phyloP scores from a whole-genome alignment of 2,329 filamentous ascomycete genomes.

The Nannizziopsis barbatae region DNA sequence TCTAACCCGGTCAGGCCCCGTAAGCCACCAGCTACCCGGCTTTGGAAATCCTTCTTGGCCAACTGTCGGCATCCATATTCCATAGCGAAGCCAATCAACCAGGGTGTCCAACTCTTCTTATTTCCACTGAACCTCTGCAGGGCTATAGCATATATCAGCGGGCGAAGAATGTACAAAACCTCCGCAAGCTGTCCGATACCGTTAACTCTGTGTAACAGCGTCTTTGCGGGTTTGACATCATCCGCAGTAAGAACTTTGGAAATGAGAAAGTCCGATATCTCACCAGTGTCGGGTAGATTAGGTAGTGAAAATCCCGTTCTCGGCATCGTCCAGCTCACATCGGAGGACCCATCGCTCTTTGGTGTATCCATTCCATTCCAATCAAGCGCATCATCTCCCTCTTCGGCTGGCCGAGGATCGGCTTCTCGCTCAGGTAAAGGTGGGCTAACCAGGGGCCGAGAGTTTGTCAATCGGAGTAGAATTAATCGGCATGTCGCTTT shows the following conservation, averaged over 20 bases:
- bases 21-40: slow-evolving; percentile 56
- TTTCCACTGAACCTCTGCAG: slow-evolving; percentile 62
- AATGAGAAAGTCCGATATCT: slow-evolving; percentile 78
- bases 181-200: slow-evolving; percentile 76
- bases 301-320: slow-evolving; percentile 79
- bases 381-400: slow-evolving; percentile 41
- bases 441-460: slow-evolving; percentile 69
- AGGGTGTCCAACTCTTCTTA: slow-evolving; percentile 79
- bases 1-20: slow-evolving; percentile 73
- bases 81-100: slow-evolving; percentile 72
- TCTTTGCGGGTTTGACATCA: slow-evolving; percentile 85
- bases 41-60: slow-evolving; percentile 53
- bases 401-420: slow-evolving; percentile 50
- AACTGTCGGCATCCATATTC: slow-evolving; percentile 87
- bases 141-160: slow-evolving; percentile 73
- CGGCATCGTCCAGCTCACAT: slow-evolving; percentile 76
- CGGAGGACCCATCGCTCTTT: slow-evolving; percentile 29
- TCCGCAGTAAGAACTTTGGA: slow-evolving; percentile 87
- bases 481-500: slow-evolving; percentile 78
- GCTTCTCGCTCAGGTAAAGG: slow-evolving; percentile 76
- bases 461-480: slow-evolving; percentile 70
- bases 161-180: slow-evolving; percentile 80
- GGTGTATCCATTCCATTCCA: slow-evolving; percentile 40
- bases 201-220: slow-evolving; percentile 62
- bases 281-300: slow-evolving; percentile 64